A percentile compares a stretch with the other conserved stretches of the same genome.
Conservation (phyloP, 1,139 yeast genomes). For the Magnusiomyces suaveolens region DNA sequence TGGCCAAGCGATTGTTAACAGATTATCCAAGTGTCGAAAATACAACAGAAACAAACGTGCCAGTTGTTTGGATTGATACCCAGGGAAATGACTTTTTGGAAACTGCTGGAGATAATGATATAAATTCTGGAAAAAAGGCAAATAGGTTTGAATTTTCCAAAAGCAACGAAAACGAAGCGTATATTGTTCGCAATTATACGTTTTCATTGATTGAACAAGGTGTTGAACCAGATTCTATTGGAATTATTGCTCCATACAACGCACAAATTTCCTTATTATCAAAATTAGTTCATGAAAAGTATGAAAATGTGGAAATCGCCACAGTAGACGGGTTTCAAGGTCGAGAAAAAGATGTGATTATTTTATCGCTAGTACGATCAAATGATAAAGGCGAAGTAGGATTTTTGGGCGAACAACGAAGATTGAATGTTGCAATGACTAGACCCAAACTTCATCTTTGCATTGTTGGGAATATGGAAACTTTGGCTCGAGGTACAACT, state of each 20-base stretch:
- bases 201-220: conserved; percentile 48
- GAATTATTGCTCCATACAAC: conserved; percentile 79
- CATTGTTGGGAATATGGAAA: conserved; percentile 77
- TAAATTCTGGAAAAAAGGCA: conserved; percentile 22
- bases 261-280: conserved; percentile 70
- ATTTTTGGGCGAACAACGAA: conserved; percentile 56
- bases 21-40: conserved; percentile 49
- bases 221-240: conserved; percentile 42
- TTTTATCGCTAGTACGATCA: conserved; percentile 72
- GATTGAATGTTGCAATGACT: conserved; percentile 81
- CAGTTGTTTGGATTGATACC: conserved; percentile 78
- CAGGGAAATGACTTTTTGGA: conserved; percentile 72
- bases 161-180: conserved; percentile 65
- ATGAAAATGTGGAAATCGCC: conserved; percentile 63
- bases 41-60: conserved; percentile 37
- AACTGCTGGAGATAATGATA: conserved; percentile 34
- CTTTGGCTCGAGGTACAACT: conserved; percentile 28
- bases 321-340: conserved; percentile 94
- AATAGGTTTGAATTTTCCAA: conserved; percentile 34
- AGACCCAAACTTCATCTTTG: conserved; percentile 81
- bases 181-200: conserved; percentile 51
- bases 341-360: conserved; percentile 75
- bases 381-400: conserved; percentile 62
- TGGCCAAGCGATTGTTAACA: conserved; percentile 41
- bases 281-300: conserved; percentile 33